A percentile compares a stretch with the other conserved stretches of the same genome.
Conservation (phyloP, 2,329 filamentous ascomycete species). For the Nothophoma quercina region DNA sequence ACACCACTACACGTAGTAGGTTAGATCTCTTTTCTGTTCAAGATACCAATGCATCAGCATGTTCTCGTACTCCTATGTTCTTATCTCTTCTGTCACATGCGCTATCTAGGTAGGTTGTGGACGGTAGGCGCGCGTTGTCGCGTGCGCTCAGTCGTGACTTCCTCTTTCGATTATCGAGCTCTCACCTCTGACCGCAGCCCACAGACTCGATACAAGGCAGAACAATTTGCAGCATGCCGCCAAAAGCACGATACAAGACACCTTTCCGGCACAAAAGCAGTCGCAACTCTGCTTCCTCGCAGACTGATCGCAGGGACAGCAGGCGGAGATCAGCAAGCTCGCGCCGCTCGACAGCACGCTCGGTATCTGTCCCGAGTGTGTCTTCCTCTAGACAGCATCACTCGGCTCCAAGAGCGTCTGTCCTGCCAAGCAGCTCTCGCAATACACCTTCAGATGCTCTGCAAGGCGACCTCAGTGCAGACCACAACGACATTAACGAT, state of each 20-base stretch:
- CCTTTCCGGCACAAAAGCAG: conserved; percentile 19
- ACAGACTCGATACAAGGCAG: neutral
- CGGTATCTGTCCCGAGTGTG: conserved; percentile 17
- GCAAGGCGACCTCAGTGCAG: neutral
- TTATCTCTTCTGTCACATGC: neutral
- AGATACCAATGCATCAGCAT: conserved; percentile 11
- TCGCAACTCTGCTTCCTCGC: conserved; percentile 19
- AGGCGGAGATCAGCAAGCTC: conserved; percentile 18
- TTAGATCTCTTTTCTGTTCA: conserved; percentile 14
- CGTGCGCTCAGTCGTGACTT: conserved; percentile 23
- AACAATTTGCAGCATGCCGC: conserved; percentile 29
- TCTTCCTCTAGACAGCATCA: neutral
- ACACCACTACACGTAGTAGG: conserved; percentile 13
- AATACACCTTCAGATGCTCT: conserved; percentile 10
- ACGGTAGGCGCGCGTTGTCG: conserved; percentile 26
- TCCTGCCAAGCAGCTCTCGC: conserved; percentile 1
- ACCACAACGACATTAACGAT: conserved; percentile 46
- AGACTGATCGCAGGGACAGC: conserved; percentile 10
- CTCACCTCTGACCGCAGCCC: conserved; percentile 1
- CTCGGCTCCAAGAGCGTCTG: neutral
- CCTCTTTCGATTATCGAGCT: conserved; percentile 10
- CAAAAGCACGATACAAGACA: conserved; percentile 12
- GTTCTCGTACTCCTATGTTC: neutral
- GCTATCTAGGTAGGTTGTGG: no score
- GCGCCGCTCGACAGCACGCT: conserved; percentile 18